Evolutionary conservation across 495 filamentous ascomycete species (phyloP), one percentile per base, ranked within the genome.

Genomic region (Chaetomidium leptoderma): DNA sequence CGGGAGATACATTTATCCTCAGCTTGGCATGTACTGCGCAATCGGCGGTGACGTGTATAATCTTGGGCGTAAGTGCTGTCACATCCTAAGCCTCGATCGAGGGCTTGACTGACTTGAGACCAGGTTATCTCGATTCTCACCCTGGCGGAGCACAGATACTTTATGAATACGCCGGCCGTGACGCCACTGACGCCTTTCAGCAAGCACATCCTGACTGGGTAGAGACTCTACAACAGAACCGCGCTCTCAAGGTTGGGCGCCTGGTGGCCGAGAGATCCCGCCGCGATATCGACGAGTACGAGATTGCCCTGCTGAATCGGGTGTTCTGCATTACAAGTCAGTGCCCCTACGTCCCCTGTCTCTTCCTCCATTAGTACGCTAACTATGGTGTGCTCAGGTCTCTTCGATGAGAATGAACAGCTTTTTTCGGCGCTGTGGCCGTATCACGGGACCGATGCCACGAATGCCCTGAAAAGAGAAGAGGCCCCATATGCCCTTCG

Each of bases 11-110:
- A 39, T 59, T 21, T 46, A 27, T 39, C 47, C 30, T 0, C 37
- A 46, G 11, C 16, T 53, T 6, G 57, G 57, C 11, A 44, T 59
- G 57, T 59, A 59, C 40, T 59, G 57, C 30, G 49, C 42, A n/a
- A 32, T 55, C 16, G 43, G 35, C 16, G 43, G 19, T 26, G 32
- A 35, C 16, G 39, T 53, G 30, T 46, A 39, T 9, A 42, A 53
- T 21, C 42, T 59, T 2, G 47, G 32, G 8, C 55, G 55, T 56
- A 39, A 27, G 53, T 29, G 14, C 9, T 27, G n/a, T 4, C 9
- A 6, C 26, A 2, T 10, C 3, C 0, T 17, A 1, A 19, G 14
- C 21, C 11, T 1, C 14, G 0, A 6, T 1, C 2, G n/a, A n/a
- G 14, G 6, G 19, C 3, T 37, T 39, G 3, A 8, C 35, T 52